Conservation (phyloP, 2,329 filamentous ascomycete genomes). For the Cryphonectria naterciae region DNA sequence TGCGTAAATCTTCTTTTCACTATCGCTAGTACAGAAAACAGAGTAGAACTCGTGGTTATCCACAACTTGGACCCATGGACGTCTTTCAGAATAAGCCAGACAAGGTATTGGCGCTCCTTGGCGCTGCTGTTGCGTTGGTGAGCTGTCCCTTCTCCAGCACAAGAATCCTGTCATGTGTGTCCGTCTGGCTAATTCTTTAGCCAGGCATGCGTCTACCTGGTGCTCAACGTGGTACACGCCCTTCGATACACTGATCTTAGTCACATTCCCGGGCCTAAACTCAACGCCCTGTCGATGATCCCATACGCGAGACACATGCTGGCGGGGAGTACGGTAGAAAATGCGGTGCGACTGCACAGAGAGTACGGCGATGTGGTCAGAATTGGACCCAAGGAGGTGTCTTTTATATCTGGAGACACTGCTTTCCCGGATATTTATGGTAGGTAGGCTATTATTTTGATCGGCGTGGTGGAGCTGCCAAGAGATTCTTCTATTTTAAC, state of each 20-base stretch:
- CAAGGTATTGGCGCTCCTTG: neutral
- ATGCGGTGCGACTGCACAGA: neutral
- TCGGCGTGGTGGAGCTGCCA: neutral
- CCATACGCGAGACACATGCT: neutral
- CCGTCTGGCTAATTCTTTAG: neutral
- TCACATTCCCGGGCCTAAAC: neutral
- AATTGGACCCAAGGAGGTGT: neutral
- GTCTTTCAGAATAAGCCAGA: neutral
- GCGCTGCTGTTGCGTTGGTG: neutral
- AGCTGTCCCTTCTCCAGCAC: neutral
- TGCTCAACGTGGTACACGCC: neutral
- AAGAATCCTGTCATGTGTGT: neutral
- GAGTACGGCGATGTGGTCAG: neutral
- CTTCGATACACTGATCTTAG: neutral
- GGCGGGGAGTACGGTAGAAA: neutral
- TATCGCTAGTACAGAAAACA: neutral
- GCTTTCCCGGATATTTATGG: constrained; percentile 3
- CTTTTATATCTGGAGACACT: neutral
- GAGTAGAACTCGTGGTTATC: neutral
- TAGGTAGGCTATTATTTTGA: neutral
- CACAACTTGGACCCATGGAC: neutral
- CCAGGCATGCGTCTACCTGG: neutral
- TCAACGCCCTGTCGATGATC: constrained; percentile 1
- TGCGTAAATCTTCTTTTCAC: too few species aligned
- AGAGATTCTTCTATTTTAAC: neutral